Evolutionary conservation across 2,329 filamentous ascomycete genomes (phyloP), one percentile per base, ranked within the genome.

Genomic region (Apiospora saccharicola): DNA sequence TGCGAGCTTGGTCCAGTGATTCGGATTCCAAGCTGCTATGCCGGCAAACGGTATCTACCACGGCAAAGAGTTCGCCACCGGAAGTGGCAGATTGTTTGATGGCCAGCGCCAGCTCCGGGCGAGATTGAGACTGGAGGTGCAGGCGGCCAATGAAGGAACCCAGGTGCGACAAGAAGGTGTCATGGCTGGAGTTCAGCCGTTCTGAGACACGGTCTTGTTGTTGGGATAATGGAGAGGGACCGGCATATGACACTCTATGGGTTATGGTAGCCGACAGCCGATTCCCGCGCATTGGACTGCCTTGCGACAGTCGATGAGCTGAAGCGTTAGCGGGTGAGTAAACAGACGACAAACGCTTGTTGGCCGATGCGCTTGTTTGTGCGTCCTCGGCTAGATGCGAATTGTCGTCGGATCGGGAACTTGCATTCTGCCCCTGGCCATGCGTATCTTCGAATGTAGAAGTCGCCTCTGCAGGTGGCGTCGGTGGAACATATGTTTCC

Each of bases 111-210:
- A 98, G 87, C 80, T 98, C 95, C 0, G 93, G 90, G 12, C 94
- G 92, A 10, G 95, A 96, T 74, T 96, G 92, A n/a, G 95, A 96
- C 80, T 98, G 95, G 73, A 98, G 87, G 81, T 98, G 94, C 71
- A 98, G 88, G 49, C 90, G 88, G 22, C 96, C 96, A 80, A 98
- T 96, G 81, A 98, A 98, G 5, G 94, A 97, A 69, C 94, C 96
- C 70, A 99, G 90, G 79, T 95, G 93, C 8, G 95, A 96, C 70
- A 99, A 85, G 79, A 98, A 98, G 10, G 90, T 90, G 83, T 98
- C 95, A 83, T 98, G 95, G 69, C 91, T 93, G 69, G 89, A 86
- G 78, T 91, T 93, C 68, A 98, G 88, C 76, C 92, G 92, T 81
- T 95, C 93, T 2, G 95, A 98, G 46, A 96, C 94, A 73, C 98